Evolutionary conservation across 176 grass and related monocot species (phyloP).

Genomic region (Tillandsia fasciculata): DNA sequence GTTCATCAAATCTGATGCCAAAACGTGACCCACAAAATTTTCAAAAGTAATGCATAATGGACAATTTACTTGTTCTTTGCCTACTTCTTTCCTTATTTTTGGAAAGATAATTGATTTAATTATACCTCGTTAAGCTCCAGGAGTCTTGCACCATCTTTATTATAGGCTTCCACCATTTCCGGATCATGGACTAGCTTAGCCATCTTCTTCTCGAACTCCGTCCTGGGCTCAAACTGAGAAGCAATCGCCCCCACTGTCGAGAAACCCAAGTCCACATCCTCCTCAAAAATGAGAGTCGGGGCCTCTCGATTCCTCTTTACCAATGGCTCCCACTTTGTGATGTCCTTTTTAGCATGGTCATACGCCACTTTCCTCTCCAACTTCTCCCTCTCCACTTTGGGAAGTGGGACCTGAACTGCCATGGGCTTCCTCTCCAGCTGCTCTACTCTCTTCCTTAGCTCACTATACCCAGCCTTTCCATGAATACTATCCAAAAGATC

Average conservation of each 20-base stretch:
- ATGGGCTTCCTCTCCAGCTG: conserved; percentile 50
- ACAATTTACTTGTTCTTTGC: too few species aligned
- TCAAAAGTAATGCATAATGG: too few species aligned
- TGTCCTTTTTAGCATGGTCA: conserved; percentile 28
- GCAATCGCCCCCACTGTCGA: conserved; percentile 74
- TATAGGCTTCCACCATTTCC: conserved; percentile 65
- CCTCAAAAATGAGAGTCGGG: conserved; percentile 63
- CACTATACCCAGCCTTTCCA: conserved; percentile 68
- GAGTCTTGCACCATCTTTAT: conserved; percentile 79
- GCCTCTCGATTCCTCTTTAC: conserved; percentile 70
- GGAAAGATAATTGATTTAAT: background rate
- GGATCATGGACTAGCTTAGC: conserved; percentile 30
- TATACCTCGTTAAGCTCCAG: conserved; percentile 86
- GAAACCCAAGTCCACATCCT: conserved; percentile 57
- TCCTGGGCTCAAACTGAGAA: conserved; percentile 61
- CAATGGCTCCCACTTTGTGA: conserved; percentile 54
- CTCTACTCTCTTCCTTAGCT: conserved; percentile 58
- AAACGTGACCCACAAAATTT: too few species aligned
- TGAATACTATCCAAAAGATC: conserved; percentile 75
- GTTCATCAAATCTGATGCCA: too few species aligned
- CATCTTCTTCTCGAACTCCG: conserved; percentile 73
- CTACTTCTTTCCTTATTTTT: too few species aligned
- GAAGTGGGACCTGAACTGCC: conserved; percentile 49
- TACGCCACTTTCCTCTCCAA: conserved; percentile 42
- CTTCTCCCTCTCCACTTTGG: conserved; percentile 51